phyloP scores from a whole-genome alignment of 805 yeast species.

The Cyberlindnera mississippiensis region DNA sequence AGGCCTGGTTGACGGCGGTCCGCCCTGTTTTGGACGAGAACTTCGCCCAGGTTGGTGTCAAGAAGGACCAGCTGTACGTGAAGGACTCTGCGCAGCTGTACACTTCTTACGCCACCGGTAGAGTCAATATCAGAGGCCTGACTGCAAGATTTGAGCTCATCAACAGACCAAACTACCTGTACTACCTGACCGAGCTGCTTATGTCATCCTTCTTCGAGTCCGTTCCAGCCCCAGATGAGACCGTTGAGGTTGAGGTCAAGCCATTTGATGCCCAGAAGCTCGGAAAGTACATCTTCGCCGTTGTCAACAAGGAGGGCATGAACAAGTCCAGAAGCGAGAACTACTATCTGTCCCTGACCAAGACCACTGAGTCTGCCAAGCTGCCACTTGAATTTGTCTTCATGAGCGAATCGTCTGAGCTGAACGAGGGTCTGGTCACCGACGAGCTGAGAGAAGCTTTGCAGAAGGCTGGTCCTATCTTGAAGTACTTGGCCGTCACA shows the following conservation, averaged over 20 bases:
- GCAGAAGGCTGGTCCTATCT: conserved; percentile 38
- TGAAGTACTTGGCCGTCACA: conserved; percentile 73
- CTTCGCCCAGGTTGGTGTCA: conserved; percentile 75
- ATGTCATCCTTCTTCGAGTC: conserved; percentile 56
- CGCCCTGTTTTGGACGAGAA: conserved; percentile 54
- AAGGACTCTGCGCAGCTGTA: conserved; percentile 58
- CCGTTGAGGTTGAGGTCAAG: conserved; percentile 56
- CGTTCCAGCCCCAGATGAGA: conserved; percentile 52
- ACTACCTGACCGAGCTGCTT: conserved; percentile 60
- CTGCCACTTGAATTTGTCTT: conserved; percentile 75
- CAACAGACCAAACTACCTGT: conserved; percentile 76
- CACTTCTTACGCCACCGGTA: conserved; percentile 81
- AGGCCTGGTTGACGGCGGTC: conserved; percentile 46
- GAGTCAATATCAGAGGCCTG: conserved; percentile 67
- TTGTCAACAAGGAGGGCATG: conserved; percentile 85
- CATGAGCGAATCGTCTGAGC: conserved; percentile 86
- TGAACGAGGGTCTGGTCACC: conserved; percentile 61
- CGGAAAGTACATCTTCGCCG: conserved; percentile 66
- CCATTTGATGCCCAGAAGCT: conserved; percentile 38
- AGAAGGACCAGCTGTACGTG: conserved; percentile 41
- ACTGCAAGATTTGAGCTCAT: conserved; percentile 58
- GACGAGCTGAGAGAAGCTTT: conserved; percentile 44
- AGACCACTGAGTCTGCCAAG: conserved; percentile 65
- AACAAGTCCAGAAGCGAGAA: conserved; percentile 66
- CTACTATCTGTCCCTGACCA: conserved; percentile 82